Percentiles rank a stretch among this genome's conserved stretches.
These are phyloP conservation scores for Pythium brachiatum DNA, from an alignment of 352 stramenopile species.

Conservation along the genomic window DNA sequence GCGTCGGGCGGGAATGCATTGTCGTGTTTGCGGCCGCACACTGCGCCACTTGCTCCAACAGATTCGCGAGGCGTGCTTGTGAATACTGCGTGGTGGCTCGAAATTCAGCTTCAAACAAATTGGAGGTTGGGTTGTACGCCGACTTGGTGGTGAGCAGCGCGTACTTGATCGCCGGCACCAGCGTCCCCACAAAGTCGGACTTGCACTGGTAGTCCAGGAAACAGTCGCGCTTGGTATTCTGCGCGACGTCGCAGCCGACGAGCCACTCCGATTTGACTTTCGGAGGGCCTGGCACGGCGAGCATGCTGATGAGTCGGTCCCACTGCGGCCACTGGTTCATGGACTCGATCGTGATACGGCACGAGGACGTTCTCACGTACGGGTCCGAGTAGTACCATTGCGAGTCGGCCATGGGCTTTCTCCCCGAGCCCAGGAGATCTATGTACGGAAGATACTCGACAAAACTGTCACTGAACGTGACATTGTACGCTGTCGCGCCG, in stretches of 20 bases:
- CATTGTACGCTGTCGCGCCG: not conserved
- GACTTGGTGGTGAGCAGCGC: not conserved
- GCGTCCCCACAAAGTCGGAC: not conserved
- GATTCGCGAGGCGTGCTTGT: not conserved
- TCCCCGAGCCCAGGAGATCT: not conserved
- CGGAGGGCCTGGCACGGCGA: too few relatives aligned
- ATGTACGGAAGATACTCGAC: not conserved
- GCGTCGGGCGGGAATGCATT: not conserved
- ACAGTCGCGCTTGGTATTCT: not conserved
- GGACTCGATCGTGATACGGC: not conserved
- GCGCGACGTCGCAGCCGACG: not conserved
- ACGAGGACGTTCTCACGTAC: not conserved
- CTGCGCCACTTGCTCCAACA: not conserved
- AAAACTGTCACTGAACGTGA: not conserved
- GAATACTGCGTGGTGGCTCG: not conserved
- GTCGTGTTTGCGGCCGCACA: not conserved
- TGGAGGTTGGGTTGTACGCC: not conserved
- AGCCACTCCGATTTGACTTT: too few relatives aligned
- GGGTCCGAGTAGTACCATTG: not conserved
- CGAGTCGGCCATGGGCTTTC: not conserved
- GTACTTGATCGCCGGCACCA: not conserved
- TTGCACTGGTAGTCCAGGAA: not conserved
- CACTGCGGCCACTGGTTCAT: slow-evolving; percentile 2
- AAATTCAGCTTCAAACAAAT: not conserved
- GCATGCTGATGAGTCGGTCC: not conserved